Base-by-base conservation (phyloP, 108 stramenopile genomes). In the Nitzschia palea region DNA sequence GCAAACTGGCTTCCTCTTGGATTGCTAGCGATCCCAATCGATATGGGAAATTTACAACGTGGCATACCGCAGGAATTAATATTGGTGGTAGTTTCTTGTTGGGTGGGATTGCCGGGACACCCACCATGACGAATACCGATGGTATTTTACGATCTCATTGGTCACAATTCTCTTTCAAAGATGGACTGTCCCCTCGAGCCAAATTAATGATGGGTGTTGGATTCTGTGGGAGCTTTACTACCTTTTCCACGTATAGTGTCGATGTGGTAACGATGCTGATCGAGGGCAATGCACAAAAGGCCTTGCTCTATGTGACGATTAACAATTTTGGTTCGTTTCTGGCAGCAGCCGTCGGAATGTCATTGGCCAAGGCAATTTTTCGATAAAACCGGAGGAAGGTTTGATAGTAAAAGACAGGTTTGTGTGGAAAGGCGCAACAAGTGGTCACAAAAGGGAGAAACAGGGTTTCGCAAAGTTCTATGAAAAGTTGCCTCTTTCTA, bases 21-120 rank as follows among this genome's bases (percentile, higher is more conserved):
- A 82, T 90, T 47, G 80, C 85, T 8, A 65, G 62, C 27, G 81
- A 90, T 74, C 85, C 82, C 25, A 73, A 76, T 18, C 58, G 68
- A 23, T 59, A 50, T 23, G 80, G 83, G 2, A 54, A 66, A 32
- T 44, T 66, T 10, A 27, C 66, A 25, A 70, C 70, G 6, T 80
- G 74, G 80, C 90, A 88, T 42, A 92, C 87, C 32, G 87, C 87
- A 36, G 87, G 81, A 3, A 86, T 92, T 30, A 92, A 92, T 60
- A 70, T 89, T n/a, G 65, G 55, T 20, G 90, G 90, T 9, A 81
- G 82, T 43, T 86, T 85, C 44, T 40, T 87, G 2, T 57, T 92
- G 48, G 90, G 87, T 27, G 75, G 73, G 12, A 68, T 92, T 14
- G 60, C 81, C 9, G 86, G 71, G 0, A 48, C 73, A 20, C 86